Base-by-base conservation (phyloP, 768 basidiomycete species). In the Coprinopsis cinerea region DNA sequence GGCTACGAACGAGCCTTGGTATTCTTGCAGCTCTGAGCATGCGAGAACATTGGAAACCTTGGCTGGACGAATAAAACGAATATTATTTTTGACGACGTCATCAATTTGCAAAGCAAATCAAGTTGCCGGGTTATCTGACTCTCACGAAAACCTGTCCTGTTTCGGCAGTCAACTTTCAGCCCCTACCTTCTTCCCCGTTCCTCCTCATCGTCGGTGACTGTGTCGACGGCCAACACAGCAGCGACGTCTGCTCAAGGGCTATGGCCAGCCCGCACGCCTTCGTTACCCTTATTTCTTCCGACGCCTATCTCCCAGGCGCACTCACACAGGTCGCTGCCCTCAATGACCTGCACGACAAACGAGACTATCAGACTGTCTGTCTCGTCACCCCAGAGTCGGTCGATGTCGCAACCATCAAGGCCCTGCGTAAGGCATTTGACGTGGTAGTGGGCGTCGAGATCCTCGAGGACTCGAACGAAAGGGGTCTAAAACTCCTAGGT, bases 301-400 rank as follows among this genome's bases (percentile, higher is more conserved):
- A 94, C 63, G 74, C 77, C 23, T 99, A 99, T 71, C 83, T 98
- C 46, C 91, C 92, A 27, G 96, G 96, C 47, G 93, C 88, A 27
- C 83, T 98, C 57, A 79, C 87, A 52, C 75, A 92, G 60, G 88
- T 81, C 26, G 88, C 87, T 47, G 88, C 95, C 14, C 77, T 99
- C 57, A 79, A 78, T 48, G 88, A 93, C 53, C 63, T 91, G 35
- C 92, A 94, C 60, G 35, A 37, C 14, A 14, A 48, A 3, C 35
- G 47, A 22, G 34, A 44, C 43, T 34, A 18, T 74, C 79, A 15
- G 66, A 68, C 36, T 79, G 83, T 93, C 53, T 96, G 92, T 68
- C 71, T 99, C 36, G 91, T 95, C 53, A 95, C 95, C 23, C 96
- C 96, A 46, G 92, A 96, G 63, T 85, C 89, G 0, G 83, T 98